Percentiles rank a stretch among this genome's conserved stretches.
These are phyloP conservation scores for Mycena galopus DNA, from an alignment of 768 basidiomycete genomes.

Conservation along the genomic window DNA sequence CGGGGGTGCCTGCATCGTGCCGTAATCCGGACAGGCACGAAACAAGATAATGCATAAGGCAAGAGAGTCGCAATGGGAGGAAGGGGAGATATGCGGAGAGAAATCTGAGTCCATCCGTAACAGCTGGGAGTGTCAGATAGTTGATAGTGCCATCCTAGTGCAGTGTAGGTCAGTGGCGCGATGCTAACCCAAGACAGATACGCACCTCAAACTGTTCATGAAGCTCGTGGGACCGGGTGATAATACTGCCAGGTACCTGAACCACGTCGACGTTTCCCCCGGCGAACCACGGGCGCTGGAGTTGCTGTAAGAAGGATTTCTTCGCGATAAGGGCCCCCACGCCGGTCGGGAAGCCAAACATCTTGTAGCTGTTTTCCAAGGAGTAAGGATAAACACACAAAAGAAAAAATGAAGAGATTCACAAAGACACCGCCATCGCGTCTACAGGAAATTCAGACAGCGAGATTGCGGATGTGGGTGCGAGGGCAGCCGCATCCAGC, in stretches of 20 bases:
- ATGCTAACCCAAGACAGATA: neutral
- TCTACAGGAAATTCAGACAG: slow-evolving; percentile 78
- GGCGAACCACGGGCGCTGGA: slow-evolving; percentile 85
- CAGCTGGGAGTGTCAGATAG: slow-evolving; percentile 77
- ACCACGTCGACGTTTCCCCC: slow-evolving; percentile 89
- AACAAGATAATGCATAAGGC: slow-evolving; percentile 71
- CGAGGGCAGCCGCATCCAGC: slow-evolving; percentile 85
- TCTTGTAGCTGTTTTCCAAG: no score
- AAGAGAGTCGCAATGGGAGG: slow-evolving; percentile 79
- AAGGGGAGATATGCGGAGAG: slow-evolving; percentile 84
- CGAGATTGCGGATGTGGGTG: slow-evolving; percentile 76
- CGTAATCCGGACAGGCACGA: slow-evolving; percentile 66
- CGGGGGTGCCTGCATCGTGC: slow-evolving; percentile 72
- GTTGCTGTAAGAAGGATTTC: slow-evolving; percentile 69
- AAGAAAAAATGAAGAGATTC: no score
- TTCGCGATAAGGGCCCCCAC: slow-evolving; percentile 84
- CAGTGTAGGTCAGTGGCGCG: no score
- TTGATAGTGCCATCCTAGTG: slow-evolving; percentile 87
- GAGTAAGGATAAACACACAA: no score
- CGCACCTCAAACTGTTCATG: slow-evolving; percentile 86
- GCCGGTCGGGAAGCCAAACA: slow-evolving; percentile 91
- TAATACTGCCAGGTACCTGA: slow-evolving; percentile 80
- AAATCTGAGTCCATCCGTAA: slow-evolving; percentile 82
- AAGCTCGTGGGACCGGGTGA: slow-evolving; percentile 67
- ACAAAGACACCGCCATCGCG: slow-evolving; percentile 87